Base-by-base conservation (phyloP, 208 protist species). In the Leishmania tarentolae region DNA sequence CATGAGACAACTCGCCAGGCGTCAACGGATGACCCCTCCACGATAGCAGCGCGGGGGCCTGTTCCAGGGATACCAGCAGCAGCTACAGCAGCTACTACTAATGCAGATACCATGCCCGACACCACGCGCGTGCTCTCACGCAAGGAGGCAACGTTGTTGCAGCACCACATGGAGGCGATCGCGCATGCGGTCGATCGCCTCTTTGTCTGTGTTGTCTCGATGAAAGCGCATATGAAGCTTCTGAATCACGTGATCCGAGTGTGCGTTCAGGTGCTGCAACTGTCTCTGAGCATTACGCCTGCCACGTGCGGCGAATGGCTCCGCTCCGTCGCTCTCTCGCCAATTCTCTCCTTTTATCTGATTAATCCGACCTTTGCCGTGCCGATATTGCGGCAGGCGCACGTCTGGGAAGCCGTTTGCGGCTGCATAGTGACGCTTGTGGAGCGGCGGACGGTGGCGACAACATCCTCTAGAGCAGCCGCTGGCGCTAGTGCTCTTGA, bases 301-400 rank as follows among this genome's bases (percentile, higher is more conserved):
- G 28, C 71, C 46, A 82, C 78, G 37, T 70, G 57, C n/a, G 59
- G 75, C 31, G 79, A 82, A 63, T 31, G 13, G 37, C 59, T 85
- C 13, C 79, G 81, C 75, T 56, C 78, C 53, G 47, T 85, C n/a
- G 74, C 70, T 46, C 57, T 85, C 9, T 82, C 82, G 31, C 82
- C 82, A n/a, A 65, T 89, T 53, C 35, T 83, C 28, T 50, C 76
- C 63, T 47, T 89, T 44, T 89, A 83, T 69, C 71, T 86, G 50
- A 78, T 57, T 19, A 78, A 83, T 68, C 86, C 86, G 24, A 65
- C 70, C 9, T 81, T 82, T 44, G 83, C 79, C 28, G 72, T 89
- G 78, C 78, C 78, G 44, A 53, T 89, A 42, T 11, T 89, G 50
- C 53, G 82, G 57, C 79, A 52, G 37, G 76, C 76, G 42, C 75